Conservation (phyloP, 805 yeast genomes). For the Naumovozyma dairenensis region DNA sequence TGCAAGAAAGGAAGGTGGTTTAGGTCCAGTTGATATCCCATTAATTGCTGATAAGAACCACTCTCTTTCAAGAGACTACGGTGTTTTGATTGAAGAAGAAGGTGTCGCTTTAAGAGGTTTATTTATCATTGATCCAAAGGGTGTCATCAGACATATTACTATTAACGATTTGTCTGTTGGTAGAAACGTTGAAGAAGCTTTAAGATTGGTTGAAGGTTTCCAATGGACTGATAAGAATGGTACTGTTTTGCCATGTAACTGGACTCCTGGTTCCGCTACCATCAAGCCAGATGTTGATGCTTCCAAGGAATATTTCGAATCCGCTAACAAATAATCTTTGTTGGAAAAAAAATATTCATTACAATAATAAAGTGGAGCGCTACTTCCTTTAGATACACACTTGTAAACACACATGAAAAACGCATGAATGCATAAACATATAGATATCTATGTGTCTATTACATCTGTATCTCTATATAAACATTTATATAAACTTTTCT, state of each 20-base stretch:
- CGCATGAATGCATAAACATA: no score
- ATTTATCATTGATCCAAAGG: conserved; percentile 95
- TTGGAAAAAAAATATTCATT: no score
- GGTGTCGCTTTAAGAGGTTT: conserved; percentile 98
- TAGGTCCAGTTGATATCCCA: conserved; percentile 92
- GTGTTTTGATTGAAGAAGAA: conserved; percentile 92
- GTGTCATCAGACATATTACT: conserved; percentile 90
- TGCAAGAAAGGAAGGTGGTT: conserved; percentile 95
- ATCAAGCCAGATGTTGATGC: conserved; percentile 73
- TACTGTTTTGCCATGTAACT: conserved; percentile 99
- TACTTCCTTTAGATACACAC: no score
- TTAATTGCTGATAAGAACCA: conserved; percentile 95
- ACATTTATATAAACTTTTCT: no score
- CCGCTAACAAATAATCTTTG: conserved; percentile 43
- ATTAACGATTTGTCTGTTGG: conserved; percentile 99
- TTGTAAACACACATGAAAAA: no score
- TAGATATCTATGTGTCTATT: no score
- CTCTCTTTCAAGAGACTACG: conserved; percentile 88
- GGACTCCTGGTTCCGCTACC: conserved; percentile 92
- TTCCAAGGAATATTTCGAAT: conserved; percentile 70
- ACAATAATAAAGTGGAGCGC: no score
- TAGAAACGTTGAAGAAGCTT: conserved; percentile 95
- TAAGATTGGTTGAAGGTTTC: conserved; percentile 97
- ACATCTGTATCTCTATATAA: no score
- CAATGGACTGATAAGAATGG: conserved; percentile 99